These are phyloP conservation scores for Malassezia obtusa DNA, from an alignment of 1,284 basidiomycete species.

Conservation along the genomic window DNA sequence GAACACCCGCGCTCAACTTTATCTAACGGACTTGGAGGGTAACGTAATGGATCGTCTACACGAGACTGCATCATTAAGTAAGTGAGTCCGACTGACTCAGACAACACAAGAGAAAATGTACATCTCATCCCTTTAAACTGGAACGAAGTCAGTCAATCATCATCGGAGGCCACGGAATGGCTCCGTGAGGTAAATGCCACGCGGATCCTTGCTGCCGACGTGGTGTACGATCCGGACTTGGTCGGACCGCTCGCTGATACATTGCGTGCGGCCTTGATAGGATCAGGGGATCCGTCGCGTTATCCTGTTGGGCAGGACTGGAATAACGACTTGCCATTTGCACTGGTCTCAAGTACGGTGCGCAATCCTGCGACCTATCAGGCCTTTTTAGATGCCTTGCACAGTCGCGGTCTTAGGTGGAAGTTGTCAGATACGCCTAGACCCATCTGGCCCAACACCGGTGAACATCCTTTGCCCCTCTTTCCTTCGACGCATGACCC, in stretches of 20 bases:
- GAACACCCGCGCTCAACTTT: not conserved
- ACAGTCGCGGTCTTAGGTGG: not conserved
- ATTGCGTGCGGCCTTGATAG: not conserved
- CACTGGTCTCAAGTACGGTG: slow-evolving; percentile 20
- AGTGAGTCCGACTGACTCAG: slow-evolving; percentile 1
- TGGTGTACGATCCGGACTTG: slow-evolving; percentile 21
- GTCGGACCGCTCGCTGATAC: slow-evolving; percentile 4
- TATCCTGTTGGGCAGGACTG: not conserved
- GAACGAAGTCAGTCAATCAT: not conserved
- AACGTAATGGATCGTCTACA: slow-evolving; percentile 14
- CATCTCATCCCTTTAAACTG: slow-evolving; percentile 15
- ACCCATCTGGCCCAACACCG: not conserved
- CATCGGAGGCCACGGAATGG: not conserved
- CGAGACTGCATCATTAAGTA: slow-evolving; percentile 13
- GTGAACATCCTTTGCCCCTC: not conserved
- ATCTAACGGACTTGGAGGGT: slow-evolving; percentile 20
- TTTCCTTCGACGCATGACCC: slow-evolving; percentile 16
- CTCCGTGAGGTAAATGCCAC: slow-evolving; percentile 1
- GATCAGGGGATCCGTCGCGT: not conserved
- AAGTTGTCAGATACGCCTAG: not conserved
- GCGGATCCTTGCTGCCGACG: slow-evolving; percentile 19
- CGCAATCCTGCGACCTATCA: slow-evolving; percentile 18
- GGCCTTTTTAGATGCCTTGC: slow-evolving; percentile 7
- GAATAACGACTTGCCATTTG: not conserved
- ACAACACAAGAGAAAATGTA: not conserved